Percentiles rank a stretch among this genome's conserved stretches.
Evolutionary conservation across 2,329 filamentous ascomycete genomes (phyloP).

Genomic region (Aureobasidium leucospermi): DNA sequence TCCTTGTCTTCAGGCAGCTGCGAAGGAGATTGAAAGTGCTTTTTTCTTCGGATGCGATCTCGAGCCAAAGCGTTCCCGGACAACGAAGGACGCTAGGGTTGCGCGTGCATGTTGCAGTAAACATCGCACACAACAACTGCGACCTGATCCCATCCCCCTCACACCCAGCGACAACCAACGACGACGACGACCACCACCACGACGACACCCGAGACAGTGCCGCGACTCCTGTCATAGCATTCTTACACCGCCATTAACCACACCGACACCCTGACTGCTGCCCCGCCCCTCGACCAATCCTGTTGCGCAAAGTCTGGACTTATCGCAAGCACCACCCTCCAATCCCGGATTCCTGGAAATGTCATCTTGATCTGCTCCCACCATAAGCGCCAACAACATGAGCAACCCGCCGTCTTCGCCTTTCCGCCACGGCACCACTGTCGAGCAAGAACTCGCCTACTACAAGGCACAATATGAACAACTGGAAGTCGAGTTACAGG

Average conservation of each 20-base stretch:
- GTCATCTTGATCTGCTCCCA: neutral
- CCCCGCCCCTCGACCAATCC: neutral
- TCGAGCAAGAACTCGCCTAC: conserved; percentile 76
- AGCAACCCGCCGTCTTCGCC: conserved; percentile 29
- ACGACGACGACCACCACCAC: neutral
- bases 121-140: conserved; percentile 4
- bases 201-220: conserved; percentile 7
- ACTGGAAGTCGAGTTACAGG: conserved; percentile 80
- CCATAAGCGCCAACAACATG: conserved; percentile 5
- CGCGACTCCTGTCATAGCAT: conserved; percentile 1
- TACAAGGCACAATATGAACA: conserved; percentile 96
- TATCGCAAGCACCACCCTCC: neutral
- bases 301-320: neutral
- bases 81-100: conserved; percentile 8
- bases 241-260: neutral
- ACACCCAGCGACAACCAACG: conserved; percentile 6
- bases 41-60: neutral
- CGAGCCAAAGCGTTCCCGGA: conserved; percentile 5
- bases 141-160: neutral
- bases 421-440: conserved; percentile 28
- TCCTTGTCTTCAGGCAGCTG: neutral
- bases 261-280: neutral
- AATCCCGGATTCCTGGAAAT: neutral
- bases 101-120: conserved; percentile 8
- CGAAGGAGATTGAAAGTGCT: neutral